Conservation (phyloP, 2,329 filamentous ascomycete species). For the Fusarium cicatricum region DNA sequence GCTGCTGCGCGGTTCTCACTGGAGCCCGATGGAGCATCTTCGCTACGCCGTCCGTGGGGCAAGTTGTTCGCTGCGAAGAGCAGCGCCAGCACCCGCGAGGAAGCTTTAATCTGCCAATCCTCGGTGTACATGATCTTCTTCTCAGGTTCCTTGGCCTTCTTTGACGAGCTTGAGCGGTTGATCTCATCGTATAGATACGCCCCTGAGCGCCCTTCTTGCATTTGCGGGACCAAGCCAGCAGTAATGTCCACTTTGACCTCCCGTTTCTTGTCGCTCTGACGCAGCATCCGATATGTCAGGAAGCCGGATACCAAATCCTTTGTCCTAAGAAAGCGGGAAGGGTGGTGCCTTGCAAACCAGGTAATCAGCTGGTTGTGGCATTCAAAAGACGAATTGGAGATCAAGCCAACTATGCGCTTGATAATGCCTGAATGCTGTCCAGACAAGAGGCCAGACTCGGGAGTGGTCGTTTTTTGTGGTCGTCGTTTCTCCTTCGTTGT, state of each 20-base stretch:
- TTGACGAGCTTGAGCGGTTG: constrained; percentile 59
- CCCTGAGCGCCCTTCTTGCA: constrained; percentile 71
- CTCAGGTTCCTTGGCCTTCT: constrained; percentile 62
- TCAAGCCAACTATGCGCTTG: constrained; percentile 81
- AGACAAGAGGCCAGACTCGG: constrained; percentile 55
- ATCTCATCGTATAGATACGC: constrained; percentile 83
- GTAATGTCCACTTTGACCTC: constrained; percentile 67
- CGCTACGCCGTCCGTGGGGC: constrained; percentile 48
- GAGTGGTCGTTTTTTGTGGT: constrained; percentile 21
- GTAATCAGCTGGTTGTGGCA: constrained; percentile 80
- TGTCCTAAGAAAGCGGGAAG: constrained; percentile 71
- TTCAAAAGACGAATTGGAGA: constrained; percentile 77
- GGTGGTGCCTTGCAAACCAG: constrained; percentile 79
- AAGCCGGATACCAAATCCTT: constrained; percentile 83
- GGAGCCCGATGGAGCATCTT: constrained; percentile 31
- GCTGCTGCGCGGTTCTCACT: constrained; percentile 39
- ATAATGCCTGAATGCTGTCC: constrained; percentile 84
- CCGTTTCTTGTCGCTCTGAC: constrained; percentile 73
- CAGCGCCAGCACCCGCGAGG: constrained; percentile 80
- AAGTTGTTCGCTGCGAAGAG: constrained; percentile 83
- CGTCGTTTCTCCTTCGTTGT: constrained; percentile 28
- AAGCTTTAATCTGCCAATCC: constrained; percentile 90
- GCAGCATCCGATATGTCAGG: constrained; percentile 79
- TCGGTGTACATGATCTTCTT: constrained; percentile 73
- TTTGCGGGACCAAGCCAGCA: constrained; percentile 75